Conservation (phyloP, 371 early-diverging fungal genomes). For the Rhizopus delemar region DNA sequence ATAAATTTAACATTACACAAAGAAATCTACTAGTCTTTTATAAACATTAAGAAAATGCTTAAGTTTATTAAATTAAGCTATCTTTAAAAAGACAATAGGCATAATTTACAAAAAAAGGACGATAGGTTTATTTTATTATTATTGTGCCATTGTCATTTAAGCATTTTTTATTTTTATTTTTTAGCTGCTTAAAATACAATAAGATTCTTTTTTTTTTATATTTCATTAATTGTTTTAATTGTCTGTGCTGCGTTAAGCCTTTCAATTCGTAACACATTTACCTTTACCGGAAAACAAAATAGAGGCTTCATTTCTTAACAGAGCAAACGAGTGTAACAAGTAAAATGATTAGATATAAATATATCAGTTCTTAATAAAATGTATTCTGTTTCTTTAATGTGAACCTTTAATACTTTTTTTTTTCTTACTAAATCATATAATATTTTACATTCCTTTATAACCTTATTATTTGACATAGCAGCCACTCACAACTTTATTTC, state of each 20-base stretch:
- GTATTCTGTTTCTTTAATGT: conserved; percentile 1
- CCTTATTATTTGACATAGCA: neutral
- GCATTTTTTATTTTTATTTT: too few species aligned
- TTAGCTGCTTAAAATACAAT: too few species aligned
- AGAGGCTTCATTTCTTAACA: neutral
- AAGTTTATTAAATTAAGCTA: too few species aligned
- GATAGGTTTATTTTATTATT: too few species aligned
- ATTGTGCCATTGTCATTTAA: too few species aligned
- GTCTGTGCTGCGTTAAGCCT: neutral
- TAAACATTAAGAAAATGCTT: too few species aligned
- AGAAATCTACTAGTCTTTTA: neutral
- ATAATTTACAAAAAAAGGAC: too few species aligned
- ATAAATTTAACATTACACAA: conserved; percentile 2
- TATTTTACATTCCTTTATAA: neutral
- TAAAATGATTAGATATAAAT: conserved; percentile 1
- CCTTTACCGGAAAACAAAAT: neutral
- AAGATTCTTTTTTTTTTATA: neutral
- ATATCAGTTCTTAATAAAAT: neutral
- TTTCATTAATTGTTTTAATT: neutral
- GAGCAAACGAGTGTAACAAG: conserved; percentile 1
- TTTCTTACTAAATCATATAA: neutral
- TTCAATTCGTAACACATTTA: neutral
- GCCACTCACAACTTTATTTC: neutral
- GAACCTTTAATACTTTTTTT: neutral
- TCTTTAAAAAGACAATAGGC: too few species aligned